Evolutionary conservation across 768 basidiomycete genomes (phyloP).

Genomic region (Lentinus brumalis): DNA sequence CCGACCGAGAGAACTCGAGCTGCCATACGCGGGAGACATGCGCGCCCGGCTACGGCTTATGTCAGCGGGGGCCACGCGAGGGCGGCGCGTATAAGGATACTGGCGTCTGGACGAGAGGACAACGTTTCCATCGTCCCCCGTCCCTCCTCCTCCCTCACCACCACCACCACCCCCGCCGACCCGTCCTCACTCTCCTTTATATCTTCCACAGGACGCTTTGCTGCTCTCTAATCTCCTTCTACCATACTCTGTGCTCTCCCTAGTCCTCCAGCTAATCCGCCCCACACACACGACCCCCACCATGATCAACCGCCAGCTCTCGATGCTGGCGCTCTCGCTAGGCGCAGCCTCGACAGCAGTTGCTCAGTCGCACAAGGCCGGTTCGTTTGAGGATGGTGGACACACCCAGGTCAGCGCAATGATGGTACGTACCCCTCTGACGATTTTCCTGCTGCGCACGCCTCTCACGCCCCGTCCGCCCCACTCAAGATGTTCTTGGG

Average conservation of each 20-base stretch:
- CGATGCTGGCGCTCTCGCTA: constrained; percentile 49
- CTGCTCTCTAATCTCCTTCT: background rate
- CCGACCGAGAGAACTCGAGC: constrained; percentile 8
- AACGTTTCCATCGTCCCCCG: constrained; percentile 9
- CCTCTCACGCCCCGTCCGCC: background rate
- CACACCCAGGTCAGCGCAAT: constrained; percentile 51
- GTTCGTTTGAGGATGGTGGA: constrained; percentile 36
- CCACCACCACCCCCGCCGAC: constrained; percentile 9
- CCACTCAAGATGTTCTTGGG: constrained; percentile 72
- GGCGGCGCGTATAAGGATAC: constrained; percentile 8
- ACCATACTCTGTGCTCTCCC: background rate
- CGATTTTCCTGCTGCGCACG: background rate
- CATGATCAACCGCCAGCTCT: constrained; percentile 28
- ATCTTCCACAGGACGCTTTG: constrained; percentile 3
- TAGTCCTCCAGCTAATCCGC: constrained; percentile 7
- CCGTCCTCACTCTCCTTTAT: constrained; percentile 25
- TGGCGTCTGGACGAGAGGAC: constrained; percentile 7
- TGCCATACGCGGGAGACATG: background rate
- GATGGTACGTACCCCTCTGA: constrained; percentile 44
- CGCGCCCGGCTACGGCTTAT: background rate
- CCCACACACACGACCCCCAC: constrained; percentile 9
- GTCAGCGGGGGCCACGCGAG: constrained; percentile 12
- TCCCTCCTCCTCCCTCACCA: constrained; percentile 5
- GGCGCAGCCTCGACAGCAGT: constrained; percentile 32
- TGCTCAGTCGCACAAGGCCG: constrained; percentile 24